phyloP scores from a whole-genome alignment of 75 land plant species.

The Selaginella moellendorffii region DNA sequence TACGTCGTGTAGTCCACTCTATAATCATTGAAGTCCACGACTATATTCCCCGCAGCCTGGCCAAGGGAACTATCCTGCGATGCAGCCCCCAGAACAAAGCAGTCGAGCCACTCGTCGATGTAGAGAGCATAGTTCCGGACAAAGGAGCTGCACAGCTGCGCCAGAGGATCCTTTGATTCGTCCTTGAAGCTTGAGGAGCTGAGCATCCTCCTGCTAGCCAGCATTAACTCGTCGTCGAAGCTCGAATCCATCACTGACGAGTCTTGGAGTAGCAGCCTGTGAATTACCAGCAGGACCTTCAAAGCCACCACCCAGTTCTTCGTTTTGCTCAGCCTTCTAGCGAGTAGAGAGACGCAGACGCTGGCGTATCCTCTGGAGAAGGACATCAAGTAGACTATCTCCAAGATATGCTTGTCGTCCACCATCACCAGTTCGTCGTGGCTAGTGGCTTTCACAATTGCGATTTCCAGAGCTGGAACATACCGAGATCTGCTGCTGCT shows the following conservation, averaged over 20 bases:
- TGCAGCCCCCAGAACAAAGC: slow-evolving; percentile 15
- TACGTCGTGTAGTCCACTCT: neutral
- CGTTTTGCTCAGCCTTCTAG: slow-evolving; percentile 56
- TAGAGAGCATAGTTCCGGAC: slow-evolving; percentile 72
- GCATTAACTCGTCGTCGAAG: slow-evolving; percentile 68
- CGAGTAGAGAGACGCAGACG: slow-evolving; percentile 40
- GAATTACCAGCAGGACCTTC: slow-evolving; percentile 63
- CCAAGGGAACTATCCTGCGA: neutral
- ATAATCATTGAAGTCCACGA: neutral
- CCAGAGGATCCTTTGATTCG: too few relatives aligned
- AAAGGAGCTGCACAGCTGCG: too few relatives aligned
- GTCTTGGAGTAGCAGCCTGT: slow-evolving; percentile 54
- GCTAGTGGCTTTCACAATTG: slow-evolving; percentile 79
- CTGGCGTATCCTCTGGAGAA: slow-evolving; percentile 54
- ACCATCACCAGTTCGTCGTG: slow-evolving; percentile 56
- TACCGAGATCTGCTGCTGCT: slow-evolving; percentile 2
- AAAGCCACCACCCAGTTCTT: slow-evolving; percentile 88
- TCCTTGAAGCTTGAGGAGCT: slow-evolving; percentile 55
- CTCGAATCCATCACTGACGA: slow-evolving; percentile 33
- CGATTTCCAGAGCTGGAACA: slow-evolving; percentile 66
- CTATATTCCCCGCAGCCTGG: neutral
- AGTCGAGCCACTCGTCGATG: slow-evolving; percentile 76
- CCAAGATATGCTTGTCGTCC: slow-evolving; percentile 54
- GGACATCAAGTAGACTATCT: slow-evolving; percentile 48
- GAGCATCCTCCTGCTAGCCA: slow-evolving; percentile 50